Percentiles rank a stretch among this genome's conserved stretches.
Evolutionary conservation across 192 early-diverging fungal species (phyloP).

Genomic region (Coemansia umbellata): DNA sequence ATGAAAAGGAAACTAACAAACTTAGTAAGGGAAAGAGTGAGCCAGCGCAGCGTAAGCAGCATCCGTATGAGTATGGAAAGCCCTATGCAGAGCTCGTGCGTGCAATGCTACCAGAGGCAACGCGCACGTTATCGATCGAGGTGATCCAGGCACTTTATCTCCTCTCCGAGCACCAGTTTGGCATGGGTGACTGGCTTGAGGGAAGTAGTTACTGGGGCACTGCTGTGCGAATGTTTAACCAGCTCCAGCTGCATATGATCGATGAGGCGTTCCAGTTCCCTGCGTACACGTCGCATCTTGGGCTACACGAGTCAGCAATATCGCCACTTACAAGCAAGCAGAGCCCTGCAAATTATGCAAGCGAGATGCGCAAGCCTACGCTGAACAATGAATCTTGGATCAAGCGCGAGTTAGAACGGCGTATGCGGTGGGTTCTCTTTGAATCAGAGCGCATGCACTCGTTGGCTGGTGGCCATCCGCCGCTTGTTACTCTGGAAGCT

Average conservation of each 20-base stretch:
- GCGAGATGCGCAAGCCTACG: constrained; percentile 40
- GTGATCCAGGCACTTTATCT: constrained; percentile 48
- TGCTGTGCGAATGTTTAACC: constrained; percentile 51
- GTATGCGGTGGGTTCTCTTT: constrained; percentile 50
- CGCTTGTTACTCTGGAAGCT: constrained; percentile 47
- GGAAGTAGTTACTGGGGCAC: constrained; percentile 52
- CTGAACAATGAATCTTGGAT: constrained; percentile 42
- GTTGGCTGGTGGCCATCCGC: constrained; percentile 42
- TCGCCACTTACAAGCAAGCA: constrained; percentile 40
- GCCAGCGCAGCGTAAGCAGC: neutral
- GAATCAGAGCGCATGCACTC: constrained; percentile 48
- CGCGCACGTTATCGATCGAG: constrained; percentile 30
- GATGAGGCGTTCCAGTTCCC: constrained; percentile 53
- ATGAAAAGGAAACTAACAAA: no score
- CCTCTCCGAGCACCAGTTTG: constrained; percentile 44
- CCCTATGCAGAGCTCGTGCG: constrained; percentile 25
- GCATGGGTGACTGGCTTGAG: constrained; percentile 45
- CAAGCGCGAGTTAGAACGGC: constrained; percentile 44
- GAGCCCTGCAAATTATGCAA: constrained; percentile 46
- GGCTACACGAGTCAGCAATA: constrained; percentile 45
- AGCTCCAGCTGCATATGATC: constrained; percentile 48
- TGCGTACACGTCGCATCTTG: constrained; percentile 51
- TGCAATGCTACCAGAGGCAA: constrained; percentile 38
- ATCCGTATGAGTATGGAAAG: constrained; percentile 37
- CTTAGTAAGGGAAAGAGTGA: neutral